These are phyloP conservation scores for Globisporangium cystogenes DNA, from an alignment of 352 stramenopile genomes.

Conservation along the genomic window DNA sequence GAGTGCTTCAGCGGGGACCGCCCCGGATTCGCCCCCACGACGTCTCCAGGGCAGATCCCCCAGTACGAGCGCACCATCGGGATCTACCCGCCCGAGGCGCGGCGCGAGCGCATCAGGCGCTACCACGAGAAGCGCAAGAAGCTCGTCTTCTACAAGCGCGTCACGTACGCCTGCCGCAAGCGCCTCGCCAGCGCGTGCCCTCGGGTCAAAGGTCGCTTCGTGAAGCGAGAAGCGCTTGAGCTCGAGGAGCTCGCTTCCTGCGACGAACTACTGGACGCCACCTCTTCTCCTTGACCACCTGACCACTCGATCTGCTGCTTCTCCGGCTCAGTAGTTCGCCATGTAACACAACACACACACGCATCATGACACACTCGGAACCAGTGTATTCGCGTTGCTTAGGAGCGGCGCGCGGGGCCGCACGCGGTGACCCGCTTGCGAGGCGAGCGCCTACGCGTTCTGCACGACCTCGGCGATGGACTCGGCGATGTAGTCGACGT, in stretches of 20 bases:
- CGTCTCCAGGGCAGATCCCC: neutral
- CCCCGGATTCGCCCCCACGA: neutral
- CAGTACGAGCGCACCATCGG: conserved; percentile 43
- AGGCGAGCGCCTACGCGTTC: conserved; percentile 49
- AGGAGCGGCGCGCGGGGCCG: neutral
- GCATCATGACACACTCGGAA: too few species aligned
- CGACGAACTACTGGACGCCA: neutral
- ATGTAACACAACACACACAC: too few species aligned
- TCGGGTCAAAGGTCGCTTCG: conserved; percentile 69
- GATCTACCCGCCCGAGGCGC: conserved; percentile 47
- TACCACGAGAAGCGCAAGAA: conserved; percentile 74
- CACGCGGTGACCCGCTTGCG: too few species aligned
- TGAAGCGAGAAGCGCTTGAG: conserved; percentile 8
- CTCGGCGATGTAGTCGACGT: conserved; percentile 96
- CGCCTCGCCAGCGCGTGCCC: conserved; percentile 61
- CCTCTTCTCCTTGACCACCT: neutral
- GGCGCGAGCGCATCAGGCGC: conserved; percentile 45
- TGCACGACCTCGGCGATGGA: conserved; percentile 93
- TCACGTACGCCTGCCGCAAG: conserved; percentile 75
- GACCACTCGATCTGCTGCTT: neutral
- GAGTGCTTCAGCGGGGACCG: neutral
- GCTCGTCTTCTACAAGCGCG: conserved; percentile 61
- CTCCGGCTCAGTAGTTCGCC: too few species aligned
- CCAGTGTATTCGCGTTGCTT: conserved; percentile 6
- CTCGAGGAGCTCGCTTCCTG: neutral